These are phyloP conservation scores for Trichoderma simmonsii DNA, from an alignment of 2,329 filamentous ascomycete species.

Conservation along the genomic window DNA sequence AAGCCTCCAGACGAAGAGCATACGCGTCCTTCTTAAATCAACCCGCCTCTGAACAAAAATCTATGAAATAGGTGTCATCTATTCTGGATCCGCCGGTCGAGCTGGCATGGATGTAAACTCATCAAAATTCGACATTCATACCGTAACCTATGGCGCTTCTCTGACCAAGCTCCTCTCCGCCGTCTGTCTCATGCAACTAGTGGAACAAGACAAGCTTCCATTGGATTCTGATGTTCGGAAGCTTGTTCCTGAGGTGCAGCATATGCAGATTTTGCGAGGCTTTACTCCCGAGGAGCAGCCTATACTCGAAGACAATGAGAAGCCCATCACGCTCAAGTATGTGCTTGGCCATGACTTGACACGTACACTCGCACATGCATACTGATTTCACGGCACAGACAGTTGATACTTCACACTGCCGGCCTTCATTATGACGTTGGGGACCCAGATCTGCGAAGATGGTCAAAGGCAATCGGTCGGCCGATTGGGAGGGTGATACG, in stretches of 20 bases:
- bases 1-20: not conserved
- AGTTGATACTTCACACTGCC: slow-evolving; percentile 48
- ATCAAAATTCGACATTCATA: slow-evolving; percentile 29
- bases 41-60: not conserved
- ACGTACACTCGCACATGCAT: not conserved
- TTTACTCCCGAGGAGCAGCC: slow-evolving; percentile 37
- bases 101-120: slow-evolving; percentile 31
- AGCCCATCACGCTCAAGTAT: slow-evolving; percentile 40
- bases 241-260: slow-evolving; percentile 34
- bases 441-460: slow-evolving; percentile 39
- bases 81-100: slow-evolving; percentile 37
- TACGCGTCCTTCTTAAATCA: not conserved
- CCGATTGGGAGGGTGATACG: slow-evolving; percentile 29
- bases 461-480: slow-evolving; percentile 37
- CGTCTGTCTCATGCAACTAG: slow-evolving; percentile 39
- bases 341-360: not conserved
- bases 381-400: not conserved
- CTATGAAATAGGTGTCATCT: slow-evolving; percentile 32
- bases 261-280: slow-evolving; percentile 36
- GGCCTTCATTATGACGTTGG: slow-evolving; percentile 45
- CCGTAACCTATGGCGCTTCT: slow-evolving; percentile 41
- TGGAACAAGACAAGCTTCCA: slow-evolving; percentile 33
- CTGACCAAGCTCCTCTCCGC: slow-evolving; percentile 43
- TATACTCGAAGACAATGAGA: slow-evolving; percentile 36
- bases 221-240: slow-evolving; percentile 39